A percentile compares a stretch with the other conserved stretches of the same genome.
Conservation (phyloP, 768 basidiomycete genomes). For the Suillus lakei region DNA sequence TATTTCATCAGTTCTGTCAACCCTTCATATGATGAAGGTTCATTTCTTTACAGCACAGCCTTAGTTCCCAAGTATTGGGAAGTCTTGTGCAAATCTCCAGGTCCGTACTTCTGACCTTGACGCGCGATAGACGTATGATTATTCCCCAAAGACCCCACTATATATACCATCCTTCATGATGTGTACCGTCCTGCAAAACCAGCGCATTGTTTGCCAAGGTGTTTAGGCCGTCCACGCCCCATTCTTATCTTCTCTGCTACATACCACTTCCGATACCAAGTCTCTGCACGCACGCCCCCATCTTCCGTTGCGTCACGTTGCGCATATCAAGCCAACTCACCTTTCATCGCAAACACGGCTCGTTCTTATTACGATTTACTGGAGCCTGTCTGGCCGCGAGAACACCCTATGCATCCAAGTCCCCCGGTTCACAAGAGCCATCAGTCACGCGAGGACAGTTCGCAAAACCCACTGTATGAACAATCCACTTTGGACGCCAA, state of each 20-base stretch:
- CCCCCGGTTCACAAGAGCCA: background rate
- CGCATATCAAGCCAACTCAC: background rate
- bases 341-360: background rate
- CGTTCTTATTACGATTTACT: slow-evolving; percentile 3
- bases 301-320: slow-evolving; percentile 18
- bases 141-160: slow-evolving; percentile 60
- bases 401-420: background rate
- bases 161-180: slow-evolving; percentile 69
- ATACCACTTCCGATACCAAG: slow-evolving; percentile 57
- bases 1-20: slow-evolving; percentile 27
- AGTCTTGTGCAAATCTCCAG: slow-evolving; percentile 56
- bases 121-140: slow-evolving; percentile 20
- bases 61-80: slow-evolving; percentile 72
- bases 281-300: slow-evolving; percentile 17
- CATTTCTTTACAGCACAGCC: slow-evolving; percentile 60
- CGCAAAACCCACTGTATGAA: slow-evolving; percentile 21
- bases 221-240: slow-evolving; percentile 26
- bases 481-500: slow-evolving; percentile 35
- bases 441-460: background rate
- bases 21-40: slow-evolving; percentile 28
- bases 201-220: slow-evolving; percentile 23
- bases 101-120: slow-evolving; percentile 35
- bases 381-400: background rate
- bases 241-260: slow-evolving; percentile 57
- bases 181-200: slow-evolving; percentile 43